Evolutionary conservation across 495 filamentous ascomycete species (phyloP).

Genomic region (Neurospora sp.): DNA sequence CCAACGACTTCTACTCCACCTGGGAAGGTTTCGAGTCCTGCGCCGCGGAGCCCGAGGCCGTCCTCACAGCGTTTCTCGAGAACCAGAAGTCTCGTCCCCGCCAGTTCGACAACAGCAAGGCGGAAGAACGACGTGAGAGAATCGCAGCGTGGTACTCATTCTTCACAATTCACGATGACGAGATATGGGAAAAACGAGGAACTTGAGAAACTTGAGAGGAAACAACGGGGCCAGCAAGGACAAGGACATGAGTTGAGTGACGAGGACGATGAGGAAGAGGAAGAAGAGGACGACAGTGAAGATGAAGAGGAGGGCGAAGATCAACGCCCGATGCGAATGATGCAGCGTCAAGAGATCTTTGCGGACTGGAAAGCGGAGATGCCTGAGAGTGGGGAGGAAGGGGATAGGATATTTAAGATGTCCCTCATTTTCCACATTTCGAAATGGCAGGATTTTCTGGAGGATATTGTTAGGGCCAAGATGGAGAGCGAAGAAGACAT

Average conservation of each 20-base stretch:
- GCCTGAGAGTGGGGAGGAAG: neutral
- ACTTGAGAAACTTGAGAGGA: no score
- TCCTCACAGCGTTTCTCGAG: no score
- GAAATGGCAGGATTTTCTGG: neutral
- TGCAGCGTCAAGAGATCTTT: neutral
- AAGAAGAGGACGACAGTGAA: neutral
- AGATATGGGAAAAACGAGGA: no score
- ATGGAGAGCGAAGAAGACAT: neutral
- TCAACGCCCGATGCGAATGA: neutral
- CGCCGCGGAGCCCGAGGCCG: no score
- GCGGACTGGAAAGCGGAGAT: neutral
- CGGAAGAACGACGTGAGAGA: no score
- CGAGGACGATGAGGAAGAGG: neutral
- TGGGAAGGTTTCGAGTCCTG: no score
- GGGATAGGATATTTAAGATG: neutral
- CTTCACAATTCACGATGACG: no score
- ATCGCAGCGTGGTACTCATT: no score
- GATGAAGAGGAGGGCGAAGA: neutral
- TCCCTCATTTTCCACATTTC: neutral
- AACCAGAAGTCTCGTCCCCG: no score
- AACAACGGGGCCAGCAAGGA: no score
- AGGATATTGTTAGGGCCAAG: neutral
- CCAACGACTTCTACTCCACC: no score
- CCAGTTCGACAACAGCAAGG: no score
- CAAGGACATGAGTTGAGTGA: neutral